Evolutionary conservation across 805 yeast species (phyloP), one percentile per base, ranked within the genome.

Genomic region (Kuraishia capsulata): DNA sequence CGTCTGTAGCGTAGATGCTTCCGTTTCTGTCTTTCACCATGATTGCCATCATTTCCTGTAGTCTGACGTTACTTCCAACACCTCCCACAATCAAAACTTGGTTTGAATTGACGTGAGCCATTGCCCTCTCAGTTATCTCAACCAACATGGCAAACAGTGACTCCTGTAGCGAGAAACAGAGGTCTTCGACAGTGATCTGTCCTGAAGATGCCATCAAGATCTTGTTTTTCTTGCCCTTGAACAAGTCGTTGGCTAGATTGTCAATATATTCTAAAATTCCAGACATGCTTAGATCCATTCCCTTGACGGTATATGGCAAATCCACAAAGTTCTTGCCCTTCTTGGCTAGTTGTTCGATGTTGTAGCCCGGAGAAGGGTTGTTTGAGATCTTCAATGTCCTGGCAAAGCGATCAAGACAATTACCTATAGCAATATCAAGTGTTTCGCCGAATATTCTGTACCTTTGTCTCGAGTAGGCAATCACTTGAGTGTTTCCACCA

Each of bases 391-490:
- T 76, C 42, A 92, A 65, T 1, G 94, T 84, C 39, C 99, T 69
- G 0, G 99, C 98, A 70, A 92, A 92, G 48, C 99, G 61, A 56
- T 92, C 99, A 36, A 92, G 64, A 61, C 98, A 92, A 58, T 92
- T 92, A 1, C 99, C 99, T 41, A 92, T 87, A 17, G 99, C 98
- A 28, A 92, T 92, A 54, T 92, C 99, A 41, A 92, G 64, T 1
- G 99, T 92, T 57, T 92, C 99, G n/a, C 99, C 99, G 59, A 92
- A 92, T n/a, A 92, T 92, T 47, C 98, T 72, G 61, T 92, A 92
- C 49, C 95, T 60, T 53, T 90, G 96, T 48, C 82, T 83, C 3
- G 96, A 84, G 57, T 92, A 92, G 2, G 98, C 98, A 56, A 92
- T 92, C 17, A 92, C 94, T 57, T 92, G 99, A 2, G 99, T 92